Percentiles rank a stretch among this genome's conserved stretches.
Conservation (phyloP, 768 basidiomycete genomes). For the Mycena crocata region DNA sequence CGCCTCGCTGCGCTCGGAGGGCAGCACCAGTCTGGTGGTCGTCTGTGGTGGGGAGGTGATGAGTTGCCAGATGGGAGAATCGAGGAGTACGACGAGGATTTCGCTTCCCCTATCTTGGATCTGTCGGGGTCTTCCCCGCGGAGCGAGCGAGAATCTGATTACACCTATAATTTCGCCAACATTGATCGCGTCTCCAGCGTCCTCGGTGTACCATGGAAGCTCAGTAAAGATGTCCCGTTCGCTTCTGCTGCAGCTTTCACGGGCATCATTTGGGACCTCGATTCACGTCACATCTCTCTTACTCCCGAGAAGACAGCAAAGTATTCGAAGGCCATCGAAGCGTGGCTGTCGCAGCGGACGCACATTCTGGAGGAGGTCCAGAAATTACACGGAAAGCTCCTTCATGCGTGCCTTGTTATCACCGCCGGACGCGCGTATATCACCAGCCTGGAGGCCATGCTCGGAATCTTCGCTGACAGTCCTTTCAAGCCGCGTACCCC, state of each 20-base stretch:
- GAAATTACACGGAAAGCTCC: constrained; percentile 53
- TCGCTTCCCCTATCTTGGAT: too few relatives aligned
- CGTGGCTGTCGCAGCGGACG: not conserved
- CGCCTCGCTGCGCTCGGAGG: constrained; percentile 1
- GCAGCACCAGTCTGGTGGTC: constrained; percentile 21
- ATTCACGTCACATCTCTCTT: not conserved
- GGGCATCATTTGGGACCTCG: constrained; percentile 39
- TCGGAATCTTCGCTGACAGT: constrained; percentile 36
- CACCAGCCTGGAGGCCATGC: constrained; percentile 51
- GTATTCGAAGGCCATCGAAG: not conserved
- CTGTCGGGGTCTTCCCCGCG: too few relatives aligned
- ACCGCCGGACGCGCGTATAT: constrained; percentile 50
- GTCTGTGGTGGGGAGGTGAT: constrained; percentile 35
- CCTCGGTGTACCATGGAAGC: constrained; percentile 38
- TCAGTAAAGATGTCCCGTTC: constrained; percentile 34
- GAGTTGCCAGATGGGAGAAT: constrained; percentile 9
- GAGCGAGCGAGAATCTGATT: too few relatives aligned
- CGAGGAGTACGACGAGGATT: constrained; percentile 39
- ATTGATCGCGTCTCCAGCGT: constrained; percentile 30
- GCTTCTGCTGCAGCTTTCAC: constrained; percentile 25
- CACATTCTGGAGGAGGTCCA: constrained; percentile 49
- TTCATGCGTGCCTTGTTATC: constrained; percentile 46
- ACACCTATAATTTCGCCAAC: constrained; percentile 36
- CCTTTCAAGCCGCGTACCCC: constrained; percentile 44
- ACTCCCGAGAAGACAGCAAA: not conserved